phyloP scores from a whole-genome alignment of 345 rosid genomes.

The Eucalyptus regnans region DNA sequence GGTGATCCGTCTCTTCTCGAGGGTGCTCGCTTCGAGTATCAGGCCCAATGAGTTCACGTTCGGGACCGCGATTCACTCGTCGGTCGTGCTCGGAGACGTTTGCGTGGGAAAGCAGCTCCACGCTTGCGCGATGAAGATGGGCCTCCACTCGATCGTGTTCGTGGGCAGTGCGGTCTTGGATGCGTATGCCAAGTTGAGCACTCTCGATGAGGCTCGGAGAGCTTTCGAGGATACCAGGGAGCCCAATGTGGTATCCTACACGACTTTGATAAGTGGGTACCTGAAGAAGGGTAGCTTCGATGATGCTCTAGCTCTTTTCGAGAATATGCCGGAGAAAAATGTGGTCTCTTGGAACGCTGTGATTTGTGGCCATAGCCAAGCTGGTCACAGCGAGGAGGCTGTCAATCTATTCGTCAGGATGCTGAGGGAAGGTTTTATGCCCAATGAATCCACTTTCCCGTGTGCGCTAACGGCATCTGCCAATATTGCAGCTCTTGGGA shows the following conservation, averaged over 20 bases:
- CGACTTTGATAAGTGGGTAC: neutral
- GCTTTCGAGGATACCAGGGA: slow-evolving; percentile 45
- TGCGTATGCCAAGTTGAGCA: slow-evolving; percentile 46
- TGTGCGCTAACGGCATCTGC: slow-evolving; percentile 41
- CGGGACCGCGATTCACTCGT: slow-evolving; percentile 44
- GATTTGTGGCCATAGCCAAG: slow-evolving; percentile 70
- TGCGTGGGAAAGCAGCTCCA: slow-evolving; percentile 50
- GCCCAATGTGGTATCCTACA: slow-evolving; percentile 60
- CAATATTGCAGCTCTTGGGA: slow-evolving; percentile 56
- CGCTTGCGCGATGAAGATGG: slow-evolving; percentile 42
- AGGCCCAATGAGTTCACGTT: slow-evolving; percentile 73
- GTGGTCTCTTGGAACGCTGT: slow-evolving; percentile 75
- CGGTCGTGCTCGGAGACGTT: slow-evolving; percentile 30
- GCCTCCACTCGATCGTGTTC: slow-evolving; percentile 49
- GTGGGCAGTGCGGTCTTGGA: slow-evolving; percentile 62
- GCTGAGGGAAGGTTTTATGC: slow-evolving; percentile 51
- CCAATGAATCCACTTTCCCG: slow-evolving; percentile 51
- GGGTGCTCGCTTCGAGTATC: slow-evolving; percentile 29
- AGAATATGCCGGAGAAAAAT: slow-evolving; percentile 56
- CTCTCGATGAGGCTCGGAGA: slow-evolving; percentile 32
- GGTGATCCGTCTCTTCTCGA: slow-evolving; percentile 33
- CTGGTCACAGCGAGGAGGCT: slow-evolving; percentile 69
- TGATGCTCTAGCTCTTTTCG: slow-evolving; percentile 33
- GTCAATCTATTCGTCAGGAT: slow-evolving; percentile 51
- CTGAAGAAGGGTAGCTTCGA: neutral